phyloP scores from a whole-genome alignment of 179 eudicot species.

The Amaranthus tricolor region DNA sequence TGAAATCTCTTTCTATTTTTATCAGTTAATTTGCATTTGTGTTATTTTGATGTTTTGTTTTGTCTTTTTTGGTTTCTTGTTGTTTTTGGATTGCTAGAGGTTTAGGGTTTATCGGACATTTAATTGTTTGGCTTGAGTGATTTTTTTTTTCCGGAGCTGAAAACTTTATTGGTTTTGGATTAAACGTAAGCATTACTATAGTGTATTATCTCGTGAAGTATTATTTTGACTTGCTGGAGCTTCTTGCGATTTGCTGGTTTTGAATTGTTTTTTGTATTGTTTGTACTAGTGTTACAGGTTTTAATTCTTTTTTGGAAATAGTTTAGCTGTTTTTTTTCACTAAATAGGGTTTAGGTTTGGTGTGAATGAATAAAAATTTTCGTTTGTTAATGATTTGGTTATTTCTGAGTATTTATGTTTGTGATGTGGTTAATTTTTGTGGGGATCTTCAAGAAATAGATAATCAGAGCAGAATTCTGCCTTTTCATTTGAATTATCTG shows the following conservation, averaged over 20 bases:
- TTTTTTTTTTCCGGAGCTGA: background rate
- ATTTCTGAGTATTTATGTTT: background rate
- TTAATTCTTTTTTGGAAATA: background rate
- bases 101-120: conserved; percentile 33
- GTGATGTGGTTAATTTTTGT: background rate
- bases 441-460: background rate
- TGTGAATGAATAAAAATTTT: background rate
- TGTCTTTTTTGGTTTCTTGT: background rate
- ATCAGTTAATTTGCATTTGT: background rate
- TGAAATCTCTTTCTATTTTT: background rate
- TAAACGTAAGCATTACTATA: background rate
- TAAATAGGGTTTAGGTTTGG: background rate
- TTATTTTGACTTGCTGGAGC: background rate
- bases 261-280: background rate
- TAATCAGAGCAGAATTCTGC: background rate
- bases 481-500: background rate
- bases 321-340: background rate
- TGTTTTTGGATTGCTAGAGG: conserved; percentile 1
- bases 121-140: background rate
- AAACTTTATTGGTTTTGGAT: background rate
- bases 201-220: background rate
- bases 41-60: background rate
- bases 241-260: background rate
- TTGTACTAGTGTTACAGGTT: background rate
- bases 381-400: background rate